These are phyloP conservation scores for Colletotrichum sidae DNA, from an alignment of 2,329 filamentous ascomycete genomes.

Conservation along the genomic window DNA sequence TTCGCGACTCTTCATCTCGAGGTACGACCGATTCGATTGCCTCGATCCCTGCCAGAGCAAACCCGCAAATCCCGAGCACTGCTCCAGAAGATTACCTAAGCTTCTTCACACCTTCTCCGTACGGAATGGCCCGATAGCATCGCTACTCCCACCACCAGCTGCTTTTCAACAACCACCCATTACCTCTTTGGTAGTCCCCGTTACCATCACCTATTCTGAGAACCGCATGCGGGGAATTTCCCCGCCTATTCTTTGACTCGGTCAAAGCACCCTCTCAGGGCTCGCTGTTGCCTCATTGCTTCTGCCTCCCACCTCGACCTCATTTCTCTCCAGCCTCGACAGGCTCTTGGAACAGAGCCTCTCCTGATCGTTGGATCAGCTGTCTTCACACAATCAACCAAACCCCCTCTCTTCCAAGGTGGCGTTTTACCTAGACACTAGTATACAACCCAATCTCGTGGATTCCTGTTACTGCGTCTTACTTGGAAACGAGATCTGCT, in stretches of 20 bases:
- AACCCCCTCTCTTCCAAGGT: constrained; percentile 31
- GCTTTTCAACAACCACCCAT: constrained; percentile 22
- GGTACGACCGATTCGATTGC: background rate
- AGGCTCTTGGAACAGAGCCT: constrained; percentile 7
- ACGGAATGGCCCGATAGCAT: constrained; percentile 38
- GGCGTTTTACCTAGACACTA: constrained; percentile 38
- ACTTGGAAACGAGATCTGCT: constrained; percentile 35
- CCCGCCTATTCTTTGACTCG: constrained; percentile 39
- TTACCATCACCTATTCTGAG: constrained; percentile 33
- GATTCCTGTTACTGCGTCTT: constrained; percentile 39
- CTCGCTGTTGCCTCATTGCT: constrained; percentile 31
- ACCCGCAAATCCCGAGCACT: background rate
- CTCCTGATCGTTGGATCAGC: constrained; percentile 26
- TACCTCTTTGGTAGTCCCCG: constrained; percentile 37
- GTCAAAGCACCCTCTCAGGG: constrained; percentile 39
- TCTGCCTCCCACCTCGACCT: background rate
- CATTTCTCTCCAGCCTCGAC: background rate
- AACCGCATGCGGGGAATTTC: constrained; percentile 40
- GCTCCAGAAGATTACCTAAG: background rate
- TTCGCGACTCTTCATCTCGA: background rate
- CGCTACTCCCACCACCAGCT: constrained; percentile 24
- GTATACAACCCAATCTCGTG: constrained; percentile 34
- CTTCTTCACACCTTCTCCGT: constrained; percentile 3
- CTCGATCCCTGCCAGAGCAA: background rate
- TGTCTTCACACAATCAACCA: background rate